These are phyloP conservation scores for Aureobasidium sp. DNA, from an alignment of 2,329 filamentous ascomycete genomes.

Conservation along the genomic window DNA sequence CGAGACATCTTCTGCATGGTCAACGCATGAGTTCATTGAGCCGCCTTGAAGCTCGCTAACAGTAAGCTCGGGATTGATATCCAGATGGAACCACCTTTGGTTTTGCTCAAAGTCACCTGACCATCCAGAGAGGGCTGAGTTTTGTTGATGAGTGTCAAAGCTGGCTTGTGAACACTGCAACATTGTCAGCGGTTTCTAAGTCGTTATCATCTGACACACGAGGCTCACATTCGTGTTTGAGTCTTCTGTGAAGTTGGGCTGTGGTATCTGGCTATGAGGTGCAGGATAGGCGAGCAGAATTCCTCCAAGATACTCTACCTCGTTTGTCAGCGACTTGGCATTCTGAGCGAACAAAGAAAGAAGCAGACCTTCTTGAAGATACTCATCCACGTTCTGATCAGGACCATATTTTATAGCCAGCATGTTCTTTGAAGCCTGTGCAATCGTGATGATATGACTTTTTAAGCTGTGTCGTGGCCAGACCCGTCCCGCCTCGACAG, in stretches of 20 bases:
- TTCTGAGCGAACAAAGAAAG: not conserved
- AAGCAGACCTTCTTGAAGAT: not conserved
- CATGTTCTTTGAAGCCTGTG: constrained; percentile 1
- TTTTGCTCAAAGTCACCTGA: not conserved
- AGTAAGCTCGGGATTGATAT: constrained; percentile 1
- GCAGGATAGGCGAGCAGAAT: not conserved
- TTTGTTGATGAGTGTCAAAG: not conserved
- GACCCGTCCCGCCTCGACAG: not conserved
- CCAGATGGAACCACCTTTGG: not conserved
- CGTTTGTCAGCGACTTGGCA: not conserved
- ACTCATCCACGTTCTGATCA: not conserved
- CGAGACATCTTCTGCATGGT: not conserved
- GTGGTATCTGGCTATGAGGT: not conserved
- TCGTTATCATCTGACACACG: not conserved
- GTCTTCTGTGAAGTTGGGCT: not conserved
- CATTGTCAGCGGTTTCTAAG: not conserved
- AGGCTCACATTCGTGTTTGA: not conserved
- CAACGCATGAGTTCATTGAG: not conserved
- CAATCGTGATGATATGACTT: not conserved
- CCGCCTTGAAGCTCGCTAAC: not conserved
- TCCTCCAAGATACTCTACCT: not conserved
- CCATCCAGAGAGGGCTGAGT: not conserved
- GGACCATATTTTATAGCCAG: not conserved
- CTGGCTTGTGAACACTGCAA: not conserved
- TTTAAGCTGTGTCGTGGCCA: not conserved